Conservation (phyloP, 495 filamentous ascomycete genomes). For the Xylona heveae region DNA sequence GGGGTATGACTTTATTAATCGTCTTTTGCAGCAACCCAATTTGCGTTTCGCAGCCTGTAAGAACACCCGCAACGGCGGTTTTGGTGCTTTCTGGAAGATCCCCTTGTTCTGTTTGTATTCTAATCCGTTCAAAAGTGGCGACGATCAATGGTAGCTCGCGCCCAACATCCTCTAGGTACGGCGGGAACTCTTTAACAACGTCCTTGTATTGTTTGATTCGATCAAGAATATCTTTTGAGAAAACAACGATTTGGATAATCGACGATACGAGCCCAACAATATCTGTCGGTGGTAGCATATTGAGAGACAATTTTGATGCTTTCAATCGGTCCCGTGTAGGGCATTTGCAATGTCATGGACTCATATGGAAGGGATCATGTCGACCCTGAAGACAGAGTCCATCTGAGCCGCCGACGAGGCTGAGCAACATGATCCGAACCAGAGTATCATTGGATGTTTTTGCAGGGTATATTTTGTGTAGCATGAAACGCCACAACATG, state of each 20-base stretch:
- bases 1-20: constrained; percentile 2
- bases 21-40: constrained; percentile 3
- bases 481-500: too few relatives aligned
- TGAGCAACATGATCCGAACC: too few relatives aligned
- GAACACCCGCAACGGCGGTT: constrained; percentile 3
- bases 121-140: constrained; percentile 2
- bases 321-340: too few relatives aligned
- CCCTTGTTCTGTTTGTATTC: constrained; percentile 2
- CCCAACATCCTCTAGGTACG: constrained; percentile 2
- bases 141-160: constrained; percentile 4
- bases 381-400: too few relatives aligned
- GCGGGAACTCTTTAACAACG: constrained; percentile 4
- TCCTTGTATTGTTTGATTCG: constrained; percentile 5
- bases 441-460: too few relatives aligned
- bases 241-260: constrained; percentile 4
- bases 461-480: too few relatives aligned
- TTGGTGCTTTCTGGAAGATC: constrained; percentile 3
- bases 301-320: too few relatives aligned
- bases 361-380: too few relatives aligned
- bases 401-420: too few relatives aligned
- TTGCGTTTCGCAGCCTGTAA: constrained; percentile 4
- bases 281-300: constrained; percentile 4
- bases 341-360: too few relatives aligned
- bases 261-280: constrained; percentile 5
- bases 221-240: constrained; percentile 2